phyloP scores from a whole-genome alignment of 495 filamentous ascomycete genomes.

The Xeromyces bisporus region DNA sequence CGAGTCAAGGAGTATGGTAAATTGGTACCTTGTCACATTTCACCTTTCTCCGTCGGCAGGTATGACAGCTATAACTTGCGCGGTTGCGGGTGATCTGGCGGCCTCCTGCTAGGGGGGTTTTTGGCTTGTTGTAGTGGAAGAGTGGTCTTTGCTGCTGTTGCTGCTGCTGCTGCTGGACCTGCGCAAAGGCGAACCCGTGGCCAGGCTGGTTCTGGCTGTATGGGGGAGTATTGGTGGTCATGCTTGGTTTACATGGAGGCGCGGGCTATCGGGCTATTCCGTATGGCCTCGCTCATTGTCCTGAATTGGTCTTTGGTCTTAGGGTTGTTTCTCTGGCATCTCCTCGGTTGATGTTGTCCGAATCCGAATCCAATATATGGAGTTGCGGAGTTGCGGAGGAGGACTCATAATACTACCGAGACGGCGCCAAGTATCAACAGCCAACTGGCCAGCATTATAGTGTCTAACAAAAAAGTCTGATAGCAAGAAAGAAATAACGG shows the following conservation, averaged over 20 bases:
- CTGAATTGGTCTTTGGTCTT: no score
- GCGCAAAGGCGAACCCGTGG: conserved; percentile 3
- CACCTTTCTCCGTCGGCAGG: conserved; percentile 30
- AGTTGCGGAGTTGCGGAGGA: no score
- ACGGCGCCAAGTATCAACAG: no score
- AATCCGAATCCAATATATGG: no score
- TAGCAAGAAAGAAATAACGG: conserved; percentile 7
- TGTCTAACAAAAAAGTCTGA: no score
- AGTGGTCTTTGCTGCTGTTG: conserved; percentile 2
- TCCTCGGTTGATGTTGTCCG: no score
- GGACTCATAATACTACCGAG: no score
- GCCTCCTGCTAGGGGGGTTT: conserved; percentile 11
- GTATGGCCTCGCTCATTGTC: conserved; percentile 1
- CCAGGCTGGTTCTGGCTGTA: conserved; percentile 4
- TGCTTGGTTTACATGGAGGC: no score
- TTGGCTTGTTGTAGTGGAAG: conserved; percentile 3
- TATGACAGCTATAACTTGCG: conserved; percentile 33
- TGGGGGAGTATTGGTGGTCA: no score
- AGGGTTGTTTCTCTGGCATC: no score
- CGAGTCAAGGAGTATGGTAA: not conserved
- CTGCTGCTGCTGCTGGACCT: not conserved
- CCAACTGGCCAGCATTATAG: no score
- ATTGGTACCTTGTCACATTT: conserved; percentile 27
- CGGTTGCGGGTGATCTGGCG: conserved; percentile 34
- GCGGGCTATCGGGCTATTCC: no score